These are phyloP conservation scores for Lonicera japonica DNA, from an alignment of 129 eudicot species.

Conservation along the genomic window DNA sequence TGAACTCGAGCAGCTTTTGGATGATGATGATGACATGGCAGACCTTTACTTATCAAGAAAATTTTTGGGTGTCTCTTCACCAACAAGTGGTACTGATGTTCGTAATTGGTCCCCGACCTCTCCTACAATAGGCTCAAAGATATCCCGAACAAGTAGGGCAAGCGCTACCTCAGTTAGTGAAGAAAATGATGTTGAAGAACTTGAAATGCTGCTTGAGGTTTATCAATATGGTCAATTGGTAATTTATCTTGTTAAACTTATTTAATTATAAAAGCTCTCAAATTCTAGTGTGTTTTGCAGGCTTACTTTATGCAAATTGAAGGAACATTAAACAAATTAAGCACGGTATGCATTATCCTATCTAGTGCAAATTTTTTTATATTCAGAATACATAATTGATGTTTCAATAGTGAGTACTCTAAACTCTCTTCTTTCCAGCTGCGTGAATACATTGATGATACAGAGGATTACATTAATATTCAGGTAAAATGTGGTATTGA, in stretches of 20 bases:
- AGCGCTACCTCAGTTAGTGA: conserved; percentile 26
- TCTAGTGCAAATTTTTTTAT: background rate
- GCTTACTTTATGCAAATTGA: conserved; percentile 50
- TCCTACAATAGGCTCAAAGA: conserved; percentile 31
- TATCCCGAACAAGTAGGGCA: conserved; percentile 34
- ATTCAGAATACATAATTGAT: background rate
- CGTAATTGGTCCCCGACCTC: conserved; percentile 36
- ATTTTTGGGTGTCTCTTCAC: conserved; percentile 23
- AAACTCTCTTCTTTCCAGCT: conserved; percentile 27
- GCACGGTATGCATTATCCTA: conserved; percentile 27
- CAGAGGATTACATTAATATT: conserved; percentile 73
- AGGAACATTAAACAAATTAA: conserved; percentile 44
- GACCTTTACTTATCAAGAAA: conserved; percentile 58
- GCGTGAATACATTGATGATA: conserved; percentile 56
- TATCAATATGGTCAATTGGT: background rate
- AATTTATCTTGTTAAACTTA: background rate
- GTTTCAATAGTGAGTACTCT: background rate
- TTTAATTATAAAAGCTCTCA: background rate
- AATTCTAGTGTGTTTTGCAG: conserved; percentile 20
- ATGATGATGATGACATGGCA: conserved; percentile 59
- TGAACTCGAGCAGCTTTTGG: conserved; percentile 63
- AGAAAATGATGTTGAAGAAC: conserved; percentile 56
- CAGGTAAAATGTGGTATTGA: conserved; percentile 44
- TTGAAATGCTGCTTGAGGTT: conserved; percentile 72
- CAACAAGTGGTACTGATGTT: conserved; percentile 13